Percentiles rank a stretch among this genome's conserved stretches.
Evolutionary conservation across 495 filamentous ascomycete species (phyloP).

Genomic region (Polyplosphaeria fusca): DNA sequence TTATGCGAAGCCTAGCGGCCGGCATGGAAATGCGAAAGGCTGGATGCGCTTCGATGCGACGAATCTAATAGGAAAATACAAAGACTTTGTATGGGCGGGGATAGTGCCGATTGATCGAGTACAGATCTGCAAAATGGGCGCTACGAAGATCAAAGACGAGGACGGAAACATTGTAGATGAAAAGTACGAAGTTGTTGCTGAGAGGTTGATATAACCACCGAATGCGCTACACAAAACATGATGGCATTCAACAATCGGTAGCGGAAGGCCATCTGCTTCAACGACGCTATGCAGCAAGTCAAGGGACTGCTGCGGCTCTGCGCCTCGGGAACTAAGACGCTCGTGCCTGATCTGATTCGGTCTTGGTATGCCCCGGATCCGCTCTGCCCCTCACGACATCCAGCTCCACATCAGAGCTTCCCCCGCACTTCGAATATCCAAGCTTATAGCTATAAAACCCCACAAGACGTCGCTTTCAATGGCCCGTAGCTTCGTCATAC

Average conservation of each 20-base stretch:
- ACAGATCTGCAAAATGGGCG: constrained; percentile 45
- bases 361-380: neutral
- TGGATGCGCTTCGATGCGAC: constrained; percentile 40
- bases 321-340: no score
- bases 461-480: no score
- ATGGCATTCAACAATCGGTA: no score
- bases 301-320: neutral
- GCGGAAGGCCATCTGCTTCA: no score
- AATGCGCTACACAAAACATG: no score
- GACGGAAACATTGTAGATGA: constrained; percentile 37
- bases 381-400: neutral
- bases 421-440: constrained; percentile 2
- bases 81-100: constrained; percentile 39
- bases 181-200: constrained; percentile 36
- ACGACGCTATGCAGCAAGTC: neutral
- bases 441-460: neutral
- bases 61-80: constrained; percentile 37
- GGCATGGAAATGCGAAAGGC: constrained; percentile 34
- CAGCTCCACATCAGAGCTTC: neutral
- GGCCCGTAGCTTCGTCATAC: no score
- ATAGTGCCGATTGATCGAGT: constrained; percentile 39
- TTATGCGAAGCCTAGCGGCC: constrained; percentile 56
- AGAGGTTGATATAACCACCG: constrained; percentile 13
- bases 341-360: neutral
- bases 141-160: constrained; percentile 39